Conservation (phyloP, 352 stramenopile genomes). For the Aphanomyces euteiches region DNA sequence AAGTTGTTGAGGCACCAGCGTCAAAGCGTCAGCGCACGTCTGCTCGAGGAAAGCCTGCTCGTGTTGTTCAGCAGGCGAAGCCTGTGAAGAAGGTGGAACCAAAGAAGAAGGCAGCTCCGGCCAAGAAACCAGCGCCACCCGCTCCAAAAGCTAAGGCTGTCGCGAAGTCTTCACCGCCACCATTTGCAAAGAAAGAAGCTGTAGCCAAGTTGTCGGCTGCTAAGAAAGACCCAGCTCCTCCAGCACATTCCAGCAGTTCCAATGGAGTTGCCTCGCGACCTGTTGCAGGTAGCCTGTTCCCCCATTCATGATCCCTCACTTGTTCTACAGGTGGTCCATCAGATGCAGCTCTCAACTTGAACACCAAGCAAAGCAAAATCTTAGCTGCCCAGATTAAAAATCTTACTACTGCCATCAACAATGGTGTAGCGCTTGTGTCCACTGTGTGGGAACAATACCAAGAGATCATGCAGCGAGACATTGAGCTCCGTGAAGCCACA, state of each 20-base stretch:
- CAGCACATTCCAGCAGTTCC: not conserved
- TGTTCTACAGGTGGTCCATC: not conserved
- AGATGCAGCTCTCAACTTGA: not conserved
- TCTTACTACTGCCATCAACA: conserved; percentile 1
- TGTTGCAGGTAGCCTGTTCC: not conserved
- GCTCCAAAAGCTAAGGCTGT: not conserved
- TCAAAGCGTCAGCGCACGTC: not conserved
- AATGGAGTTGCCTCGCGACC: not conserved
- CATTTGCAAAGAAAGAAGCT: not conserved
- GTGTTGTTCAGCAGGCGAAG: not conserved
- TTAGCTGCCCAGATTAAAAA: not conserved
- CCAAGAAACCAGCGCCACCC: not conserved
- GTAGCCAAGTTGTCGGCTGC: not conserved
- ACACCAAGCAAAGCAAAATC: conserved; percentile 6
- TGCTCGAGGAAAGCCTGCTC: not conserved
- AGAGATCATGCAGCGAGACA: not conserved
- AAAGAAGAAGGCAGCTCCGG: not conserved
- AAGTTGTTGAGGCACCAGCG: not conserved
- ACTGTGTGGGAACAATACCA: conserved; percentile 3
- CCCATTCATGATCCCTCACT: not conserved
- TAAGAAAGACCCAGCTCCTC: not conserved
- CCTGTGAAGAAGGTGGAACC: not conserved
- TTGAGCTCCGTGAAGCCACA: not conserved
- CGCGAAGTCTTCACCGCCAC: not conserved
- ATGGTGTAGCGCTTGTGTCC: not conserved